A percentile compares a stretch with the other conserved stretches of the same genome.
Conservation (phyloP, 2,329 filamentous ascomycete genomes). For the Acrocalymma vagum region DNA sequence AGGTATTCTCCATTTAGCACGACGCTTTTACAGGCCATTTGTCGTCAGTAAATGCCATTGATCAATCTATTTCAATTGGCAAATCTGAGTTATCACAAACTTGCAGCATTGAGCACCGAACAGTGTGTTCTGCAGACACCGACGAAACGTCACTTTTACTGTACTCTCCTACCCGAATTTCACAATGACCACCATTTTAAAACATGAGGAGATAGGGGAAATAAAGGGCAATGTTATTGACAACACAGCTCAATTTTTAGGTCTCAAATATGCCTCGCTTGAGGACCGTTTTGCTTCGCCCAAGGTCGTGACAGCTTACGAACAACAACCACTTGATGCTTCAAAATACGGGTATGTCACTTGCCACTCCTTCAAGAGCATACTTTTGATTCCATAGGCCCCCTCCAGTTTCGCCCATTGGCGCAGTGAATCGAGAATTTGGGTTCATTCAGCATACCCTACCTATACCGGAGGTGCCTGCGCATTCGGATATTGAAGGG, state of each 20-base stretch:
- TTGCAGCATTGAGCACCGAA: too few relatives aligned
- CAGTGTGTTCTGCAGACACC: too few relatives aligned
- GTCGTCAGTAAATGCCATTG: too few relatives aligned
- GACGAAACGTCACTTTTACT: background rate
- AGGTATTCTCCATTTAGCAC: too few relatives aligned
- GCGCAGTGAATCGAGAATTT: slow-evolving; percentile 57
- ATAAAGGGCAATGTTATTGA: slow-evolving; percentile 33
- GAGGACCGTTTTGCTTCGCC: slow-evolving; percentile 47
- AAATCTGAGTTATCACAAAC: too few relatives aligned
- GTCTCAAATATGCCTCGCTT: slow-evolving; percentile 50
- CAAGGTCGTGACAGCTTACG: slow-evolving; percentile 36
- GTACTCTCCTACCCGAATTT: slow-evolving; percentile 2
- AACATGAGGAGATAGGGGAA: slow-evolving; percentile 31
- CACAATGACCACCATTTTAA: slow-evolving; percentile 28
- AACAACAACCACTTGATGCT: slow-evolving; percentile 35
- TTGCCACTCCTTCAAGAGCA: slow-evolving; percentile 1
- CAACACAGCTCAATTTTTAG: slow-evolving; percentile 44
- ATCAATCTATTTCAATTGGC: too few relatives aligned
- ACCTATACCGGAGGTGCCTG: slow-evolving; percentile 45
- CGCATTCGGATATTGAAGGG: slow-evolving; percentile 58
- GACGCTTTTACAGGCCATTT: too few relatives aligned
- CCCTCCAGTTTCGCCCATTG: slow-evolving; percentile 49
- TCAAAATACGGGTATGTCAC: slow-evolving; percentile 44
- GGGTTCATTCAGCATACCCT: slow-evolving; percentile 59
- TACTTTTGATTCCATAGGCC: slow-evolving; percentile 17